Percentiles rank a stretch among this genome's conserved stretches.
These are phyloP conservation scores for Penicillium rolfsii DNA, from an alignment of 2,329 filamentous ascomycete species.

Conservation along the genomic window DNA sequence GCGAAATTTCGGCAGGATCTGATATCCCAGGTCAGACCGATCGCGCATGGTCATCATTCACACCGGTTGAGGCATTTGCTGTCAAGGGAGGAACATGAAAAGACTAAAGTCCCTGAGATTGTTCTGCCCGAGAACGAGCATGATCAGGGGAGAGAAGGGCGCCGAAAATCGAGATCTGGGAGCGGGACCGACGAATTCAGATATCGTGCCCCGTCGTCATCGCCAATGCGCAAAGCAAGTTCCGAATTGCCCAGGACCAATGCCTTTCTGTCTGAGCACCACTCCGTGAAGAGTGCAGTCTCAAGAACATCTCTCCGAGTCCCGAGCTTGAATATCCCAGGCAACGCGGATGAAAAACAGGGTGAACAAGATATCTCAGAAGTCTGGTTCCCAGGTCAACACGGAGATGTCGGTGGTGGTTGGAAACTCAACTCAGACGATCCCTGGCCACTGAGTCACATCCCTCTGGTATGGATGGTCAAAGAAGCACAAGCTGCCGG, in stretches of 20 bases:
- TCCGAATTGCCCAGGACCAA: constrained; percentile 6
- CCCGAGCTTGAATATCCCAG: constrained; percentile 3
- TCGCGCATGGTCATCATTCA: constrained; percentile 22
- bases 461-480: constrained; percentile 71
- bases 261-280: constrained; percentile 9
- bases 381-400: constrained; percentile 71
- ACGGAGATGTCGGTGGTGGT: constrained; percentile 75
- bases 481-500: constrained; percentile 64
- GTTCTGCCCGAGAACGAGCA: background rate
- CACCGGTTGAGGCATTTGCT: constrained; percentile 14
- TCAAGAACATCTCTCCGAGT: constrained; percentile 13
- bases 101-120: constrained; percentile 14
- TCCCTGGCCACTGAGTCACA: constrained; percentile 61
- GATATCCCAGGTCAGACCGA: constrained; percentile 47
- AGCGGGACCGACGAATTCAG: constrained; percentile 8
- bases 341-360: constrained; percentile 5
- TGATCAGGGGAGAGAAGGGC: background rate
- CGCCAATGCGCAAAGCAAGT: constrained; percentile 11
- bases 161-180: background rate
- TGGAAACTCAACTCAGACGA: constrained; percentile 63
- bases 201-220: constrained; percentile 15
- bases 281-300: constrained; percentile 14
- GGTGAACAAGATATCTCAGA: constrained; percentile 68
- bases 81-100: constrained; percentile 5
- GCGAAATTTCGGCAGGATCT: constrained; percentile 60